Evolutionary conservation across 768 basidiomycete species (phyloP).

Genomic region (Phylloporus scabripes): DNA sequence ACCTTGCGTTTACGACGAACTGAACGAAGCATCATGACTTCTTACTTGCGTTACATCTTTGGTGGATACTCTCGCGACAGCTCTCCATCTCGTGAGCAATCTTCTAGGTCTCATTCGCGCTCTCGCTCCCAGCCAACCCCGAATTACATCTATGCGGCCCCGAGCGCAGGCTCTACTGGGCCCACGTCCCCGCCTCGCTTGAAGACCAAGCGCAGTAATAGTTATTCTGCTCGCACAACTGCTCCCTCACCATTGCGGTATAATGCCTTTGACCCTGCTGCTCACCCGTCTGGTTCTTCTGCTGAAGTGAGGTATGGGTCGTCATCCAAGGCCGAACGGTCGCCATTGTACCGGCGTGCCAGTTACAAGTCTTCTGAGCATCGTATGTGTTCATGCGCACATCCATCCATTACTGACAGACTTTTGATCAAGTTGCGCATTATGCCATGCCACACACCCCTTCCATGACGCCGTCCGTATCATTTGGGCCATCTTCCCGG

Average conservation of each 20-base stretch:
- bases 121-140: constrained; percentile 37
- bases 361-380: constrained; percentile 42
- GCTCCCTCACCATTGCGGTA: constrained; percentile 40
- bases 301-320: constrained; percentile 32
- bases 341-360: constrained; percentile 36
- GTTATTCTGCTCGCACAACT: constrained; percentile 34
- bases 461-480: constrained; percentile 28
- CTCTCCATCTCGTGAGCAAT: constrained; percentile 21
- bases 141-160: constrained; percentile 38
- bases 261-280: constrained; percentile 31
- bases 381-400: constrained; percentile 33
- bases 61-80: constrained; percentile 30
- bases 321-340: constrained; percentile 29
- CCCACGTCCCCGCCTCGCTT: constrained; percentile 35
- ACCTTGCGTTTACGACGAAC: constrained; percentile 16
- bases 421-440: constrained; percentile 22
- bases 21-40: constrained; percentile 36
- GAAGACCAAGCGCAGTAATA: constrained; percentile 37
- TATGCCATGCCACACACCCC: constrained; percentile 29
- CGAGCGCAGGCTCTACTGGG: constrained; percentile 23
- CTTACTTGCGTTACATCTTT: constrained; percentile 47
- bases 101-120: constrained; percentile 39
- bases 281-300: constrained; percentile 17
- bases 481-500: constrained; percentile 40
- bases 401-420: not conserved